phyloP scores from a whole-genome alignment of 176 grass and related monocot genomes.

The Thinopyrum elongatum region DNA sequence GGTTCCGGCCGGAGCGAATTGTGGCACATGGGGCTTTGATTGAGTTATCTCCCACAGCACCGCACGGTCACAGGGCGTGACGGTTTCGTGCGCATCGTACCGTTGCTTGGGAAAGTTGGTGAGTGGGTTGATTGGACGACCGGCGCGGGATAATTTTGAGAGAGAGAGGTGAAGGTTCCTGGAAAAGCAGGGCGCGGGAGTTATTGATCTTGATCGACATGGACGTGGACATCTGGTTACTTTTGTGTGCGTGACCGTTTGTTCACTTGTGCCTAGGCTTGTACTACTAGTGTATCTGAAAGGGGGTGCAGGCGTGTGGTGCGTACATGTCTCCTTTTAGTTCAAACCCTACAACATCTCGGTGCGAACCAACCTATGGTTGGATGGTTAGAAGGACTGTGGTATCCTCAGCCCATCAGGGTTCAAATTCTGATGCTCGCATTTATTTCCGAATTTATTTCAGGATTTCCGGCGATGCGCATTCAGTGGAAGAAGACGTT shows the following conservation, averaged over 20 bases:
- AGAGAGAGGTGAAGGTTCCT: constrained; percentile 32
- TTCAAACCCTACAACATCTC: not conserved
- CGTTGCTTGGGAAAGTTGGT: not conserved
- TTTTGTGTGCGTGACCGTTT: not conserved
- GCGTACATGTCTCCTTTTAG: not conserved
- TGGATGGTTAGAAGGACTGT: too few species aligned
- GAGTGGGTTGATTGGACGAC: constrained; percentile 15
- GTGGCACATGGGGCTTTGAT: not conserved
- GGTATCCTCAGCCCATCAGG: too few species aligned
- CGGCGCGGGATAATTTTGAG: not conserved
- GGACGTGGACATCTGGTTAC: not conserved
- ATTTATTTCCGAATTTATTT: too few species aligned
- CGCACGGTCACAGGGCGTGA: constrained; percentile 30
- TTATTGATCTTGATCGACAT: not conserved
- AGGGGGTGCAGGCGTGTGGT: not conserved
- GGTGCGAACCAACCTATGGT: too few species aligned
- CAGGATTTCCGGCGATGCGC: too few species aligned
- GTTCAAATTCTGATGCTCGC: too few species aligned
- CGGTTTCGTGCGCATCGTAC: constrained; percentile 16
- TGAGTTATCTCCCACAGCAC: not conserved
- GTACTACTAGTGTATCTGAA: not conserved
- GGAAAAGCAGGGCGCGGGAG: constrained; percentile 26
- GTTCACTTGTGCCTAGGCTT: not conserved
- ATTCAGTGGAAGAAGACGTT: too few species aligned
- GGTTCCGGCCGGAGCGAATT: not conserved